Evolutionary conservation across 305 asterid genomes (phyloP).

Genomic region (Withania somnifera): DNA sequence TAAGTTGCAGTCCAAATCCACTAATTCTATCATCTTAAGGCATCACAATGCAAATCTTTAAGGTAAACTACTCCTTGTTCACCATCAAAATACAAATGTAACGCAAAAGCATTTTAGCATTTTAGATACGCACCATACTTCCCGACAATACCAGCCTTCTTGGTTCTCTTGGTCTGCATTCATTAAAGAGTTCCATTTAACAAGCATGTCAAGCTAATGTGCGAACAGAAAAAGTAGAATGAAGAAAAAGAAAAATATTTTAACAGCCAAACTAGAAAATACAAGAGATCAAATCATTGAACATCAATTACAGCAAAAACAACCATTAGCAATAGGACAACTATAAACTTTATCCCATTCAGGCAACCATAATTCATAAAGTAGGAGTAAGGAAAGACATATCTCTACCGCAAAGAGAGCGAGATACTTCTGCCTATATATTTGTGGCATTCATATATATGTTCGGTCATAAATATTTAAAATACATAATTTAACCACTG

Average conservation of each 20-base stretch:
- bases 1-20: not conserved
- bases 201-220: not conserved
- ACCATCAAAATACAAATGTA: not conserved
- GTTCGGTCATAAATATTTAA: not conserved
- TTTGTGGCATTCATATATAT: too few relatives aligned
- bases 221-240: not conserved
- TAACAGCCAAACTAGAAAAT: not conserved
- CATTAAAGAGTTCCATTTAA: not conserved
- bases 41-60: not conserved
- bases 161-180: constrained; percentile 39
- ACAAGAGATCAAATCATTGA: not conserved
- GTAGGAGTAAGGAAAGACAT: not conserved
- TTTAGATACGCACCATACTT: constrained; percentile 24
- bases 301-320: not conserved
- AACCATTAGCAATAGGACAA: not conserved
- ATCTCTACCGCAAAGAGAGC: too few relatives aligned
- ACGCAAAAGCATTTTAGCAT: not conserved
- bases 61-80: not conserved
- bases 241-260: not conserved
- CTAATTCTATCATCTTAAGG: too few relatives aligned
- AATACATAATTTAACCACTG: not conserved
- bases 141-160: constrained; percentile 42
- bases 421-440: too few relatives aligned
- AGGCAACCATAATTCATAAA: not conserved
- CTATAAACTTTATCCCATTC: not conserved